Percentiles rank a stretch among this genome's conserved stretches.
Conservation (phyloP, 192 early-diverging fungal species). For the Kickxella alabastrina region DNA sequence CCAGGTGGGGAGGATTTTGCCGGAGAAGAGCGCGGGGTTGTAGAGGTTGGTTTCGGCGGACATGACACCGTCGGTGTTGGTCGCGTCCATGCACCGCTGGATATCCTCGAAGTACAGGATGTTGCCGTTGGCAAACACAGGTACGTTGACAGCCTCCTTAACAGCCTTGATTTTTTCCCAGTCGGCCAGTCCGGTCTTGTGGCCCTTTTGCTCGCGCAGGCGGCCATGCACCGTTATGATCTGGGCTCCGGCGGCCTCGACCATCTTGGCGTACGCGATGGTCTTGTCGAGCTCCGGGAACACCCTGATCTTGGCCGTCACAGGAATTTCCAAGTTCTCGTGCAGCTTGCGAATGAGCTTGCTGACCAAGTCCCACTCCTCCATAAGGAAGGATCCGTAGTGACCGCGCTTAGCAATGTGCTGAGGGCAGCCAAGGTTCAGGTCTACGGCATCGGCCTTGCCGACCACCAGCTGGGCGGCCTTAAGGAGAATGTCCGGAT, state of each 20-base stretch:
- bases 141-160: conserved; percentile 77
- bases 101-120: conserved; percentile 91
- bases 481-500: conserved; percentile 72
- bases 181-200: conserved; percentile 93
- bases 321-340: conserved; percentile 76
- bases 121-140: conserved; percentile 98
- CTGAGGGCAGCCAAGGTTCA: conserved; percentile 97
- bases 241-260: conserved; percentile 89
- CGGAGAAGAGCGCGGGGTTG: conserved; percentile 85
- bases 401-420: conserved; percentile 85
- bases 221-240: conserved; percentile 94
- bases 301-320: conserved; percentile 95
- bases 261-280: conserved; percentile 89
- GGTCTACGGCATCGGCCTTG: conserved; percentile 88
- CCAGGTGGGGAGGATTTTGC: conserved; percentile 63
- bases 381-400: conserved; percentile 92
- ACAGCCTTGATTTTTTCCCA: conserved; percentile 90
- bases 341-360: conserved; percentile 69
- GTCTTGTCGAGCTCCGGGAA: conserved; percentile 89
- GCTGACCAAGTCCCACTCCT: conserved; percentile 79
- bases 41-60: conserved; percentile 80
- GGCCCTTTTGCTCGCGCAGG: conserved; percentile 92
- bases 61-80: conserved; percentile 94
- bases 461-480: conserved; percentile 80
- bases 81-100: conserved; percentile 73